Conservation (phyloP, 2,329 filamentous ascomycete species). For the Ceratocystis huliohia region DNA sequence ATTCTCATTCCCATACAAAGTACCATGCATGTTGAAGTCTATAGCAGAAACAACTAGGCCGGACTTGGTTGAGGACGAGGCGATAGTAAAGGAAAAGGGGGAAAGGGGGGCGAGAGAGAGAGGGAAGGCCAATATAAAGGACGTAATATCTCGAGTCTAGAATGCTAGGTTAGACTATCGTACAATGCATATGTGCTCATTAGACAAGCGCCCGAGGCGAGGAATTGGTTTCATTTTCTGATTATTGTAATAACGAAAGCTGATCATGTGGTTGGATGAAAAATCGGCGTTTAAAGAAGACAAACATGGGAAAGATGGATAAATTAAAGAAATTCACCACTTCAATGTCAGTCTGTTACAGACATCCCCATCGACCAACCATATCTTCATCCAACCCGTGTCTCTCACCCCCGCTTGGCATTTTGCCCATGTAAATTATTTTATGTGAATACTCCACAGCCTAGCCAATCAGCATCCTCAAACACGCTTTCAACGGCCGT, state of each 20-base stretch:
- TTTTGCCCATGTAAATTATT: neutral
- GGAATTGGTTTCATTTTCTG: neutral
- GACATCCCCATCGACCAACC: neutral
- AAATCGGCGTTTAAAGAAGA: neutral
- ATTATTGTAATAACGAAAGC: neutral
- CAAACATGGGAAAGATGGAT: neutral
- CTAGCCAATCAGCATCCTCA: neutral
- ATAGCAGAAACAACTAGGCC: neutral
- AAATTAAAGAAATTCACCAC: neutral
- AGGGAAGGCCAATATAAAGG: neutral
- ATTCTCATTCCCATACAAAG: neutral
- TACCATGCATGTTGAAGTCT: neutral
- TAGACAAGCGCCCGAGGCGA: neutral
- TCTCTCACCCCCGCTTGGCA: neutral
- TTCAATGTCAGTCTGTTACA: neutral
- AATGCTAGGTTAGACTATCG: neutral
- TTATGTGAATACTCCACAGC: neutral
- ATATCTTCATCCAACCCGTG: neutral
- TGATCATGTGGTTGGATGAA: neutral
- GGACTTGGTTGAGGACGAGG: neutral
- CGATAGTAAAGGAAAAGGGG: neutral
- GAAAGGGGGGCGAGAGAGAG: neutral
- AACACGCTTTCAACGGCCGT: neutral
- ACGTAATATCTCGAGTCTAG: neutral
- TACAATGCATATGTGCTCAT: neutral